Conservation (phyloP, 345 rosid genomes). For the Carallia brachiata region DNA sequence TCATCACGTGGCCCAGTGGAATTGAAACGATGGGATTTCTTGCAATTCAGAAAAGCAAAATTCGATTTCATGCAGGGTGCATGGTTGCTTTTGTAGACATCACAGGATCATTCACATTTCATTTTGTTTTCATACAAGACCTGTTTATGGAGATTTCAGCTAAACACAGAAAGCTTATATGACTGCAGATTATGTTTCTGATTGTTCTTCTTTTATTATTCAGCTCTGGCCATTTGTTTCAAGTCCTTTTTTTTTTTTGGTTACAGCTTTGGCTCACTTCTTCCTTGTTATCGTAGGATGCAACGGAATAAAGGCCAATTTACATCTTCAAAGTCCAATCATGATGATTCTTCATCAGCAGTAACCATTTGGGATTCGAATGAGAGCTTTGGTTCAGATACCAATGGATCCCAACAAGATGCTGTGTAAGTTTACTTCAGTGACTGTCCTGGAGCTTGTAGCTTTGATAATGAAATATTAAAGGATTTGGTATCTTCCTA, state of each 20-base stretch:
- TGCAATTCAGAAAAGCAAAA: no score
- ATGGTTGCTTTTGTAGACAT: no score
- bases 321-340: slow-evolving; percentile 53
- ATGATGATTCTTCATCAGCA: slow-evolving; percentile 55
- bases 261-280: neutral
- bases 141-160: no score
- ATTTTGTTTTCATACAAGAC: no score
- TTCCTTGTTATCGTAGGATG: slow-evolving; percentile 40
- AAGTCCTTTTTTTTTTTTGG: neutral
- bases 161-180: no score
- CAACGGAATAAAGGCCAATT: slow-evolving; percentile 67
- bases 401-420: slow-evolving; percentile 47
- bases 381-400: slow-evolving; percentile 46
- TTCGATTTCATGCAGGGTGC: no score
- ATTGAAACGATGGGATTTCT: no score
- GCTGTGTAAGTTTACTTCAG: slow-evolving; percentile 41
- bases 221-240: neutral
- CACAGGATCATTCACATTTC: no score
- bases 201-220: neutral
- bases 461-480: neutral
- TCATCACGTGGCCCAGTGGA: no score
- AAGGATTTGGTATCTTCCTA: neutral
- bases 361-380: slow-evolving; percentile 51
- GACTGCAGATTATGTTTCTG: no score
- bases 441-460: neutral